Percentiles rank a stretch among this genome's conserved stretches.
Evolutionary conservation across 345 rosid species (phyloP).

Genomic region (Camelina laxa): DNA sequence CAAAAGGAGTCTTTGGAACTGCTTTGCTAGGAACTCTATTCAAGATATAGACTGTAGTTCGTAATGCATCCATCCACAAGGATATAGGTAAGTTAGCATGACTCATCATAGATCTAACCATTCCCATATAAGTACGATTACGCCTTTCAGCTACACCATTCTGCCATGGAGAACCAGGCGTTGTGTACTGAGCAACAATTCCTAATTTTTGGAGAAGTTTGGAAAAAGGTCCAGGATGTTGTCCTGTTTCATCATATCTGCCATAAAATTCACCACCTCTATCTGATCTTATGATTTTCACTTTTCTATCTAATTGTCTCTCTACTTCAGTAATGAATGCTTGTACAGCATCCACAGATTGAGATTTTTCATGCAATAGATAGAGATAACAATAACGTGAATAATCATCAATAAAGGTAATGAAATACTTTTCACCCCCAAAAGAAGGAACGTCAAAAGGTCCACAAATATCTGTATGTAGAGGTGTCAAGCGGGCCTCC

Average conservation of each 20-base stretch:
- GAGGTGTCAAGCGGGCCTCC: too few species aligned
- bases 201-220: not conserved
- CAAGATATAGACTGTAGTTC: too few species aligned
- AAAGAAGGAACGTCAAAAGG: too few species aligned
- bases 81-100: conserved; percentile 2
- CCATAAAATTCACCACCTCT: conserved; percentile 12
- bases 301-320: conserved; percentile 12
- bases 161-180: conserved; percentile 10
- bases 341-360: not conserved
- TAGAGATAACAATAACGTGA: too few species aligned
- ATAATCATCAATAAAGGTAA: too few species aligned
- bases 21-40: too few species aligned
- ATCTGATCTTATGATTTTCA: not conserved
- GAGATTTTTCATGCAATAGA: too few species aligned
- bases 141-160: conserved; percentile 28
- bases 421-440: too few species aligned
- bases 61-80: too few species aligned
- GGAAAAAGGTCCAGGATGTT: not conserved
- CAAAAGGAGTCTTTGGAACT: too few species aligned
- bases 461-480: too few species aligned
- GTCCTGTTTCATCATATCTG: conserved; percentile 8
- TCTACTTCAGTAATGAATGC: not conserved
- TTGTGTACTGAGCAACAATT: not conserved
- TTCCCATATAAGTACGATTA: conserved; percentile 7
- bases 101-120: conserved; percentile 29